Base-by-base conservation (phyloP, 2,329 filamentous ascomycete species). In the Colletotrichum noveboracense region DNA sequence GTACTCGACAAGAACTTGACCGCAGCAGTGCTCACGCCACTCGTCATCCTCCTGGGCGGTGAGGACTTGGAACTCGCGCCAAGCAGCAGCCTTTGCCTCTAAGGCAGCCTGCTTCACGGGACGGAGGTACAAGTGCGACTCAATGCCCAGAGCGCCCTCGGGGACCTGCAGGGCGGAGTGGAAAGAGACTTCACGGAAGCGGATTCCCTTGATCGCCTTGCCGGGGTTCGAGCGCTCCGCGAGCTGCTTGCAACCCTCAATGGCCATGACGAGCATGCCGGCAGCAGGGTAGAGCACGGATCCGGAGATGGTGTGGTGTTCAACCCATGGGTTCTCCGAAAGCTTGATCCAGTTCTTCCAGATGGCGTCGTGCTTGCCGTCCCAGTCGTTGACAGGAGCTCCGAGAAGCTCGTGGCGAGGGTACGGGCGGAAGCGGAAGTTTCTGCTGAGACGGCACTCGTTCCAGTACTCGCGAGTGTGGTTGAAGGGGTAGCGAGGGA, bases 251-350 rank as follows among this genome's bases (percentile, higher is more conserved):
- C 43, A 52, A 7, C 43, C 43, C 43, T 52, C 43, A 21, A 52
- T 52, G 10, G 43, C 43, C 43, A 52, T 52, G 6, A 52, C 43
- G 43, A 52, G 43, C 43, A 52, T 52, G 2, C 43, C 82, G 10
- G 80, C 79, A 4, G 74, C 80, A 14, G 82, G 83, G 70, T 82
- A 83, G 6, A 85, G 58, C 8, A 81, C 78, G 8, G 78, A 71
- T 8, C 79, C 78, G n/a, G 78, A 58, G 32, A 85, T 78, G 13
- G 77, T 77, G 76, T 85, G 83, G 43, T 84, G 77, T 66, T 79
- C 76, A 5, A 85, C 65, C 84, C 84, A 85, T 1, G 82, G 80
- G 14, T 80, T 78, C 70, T 85, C 81, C 4, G 66, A 76, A 2
- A 79, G 14, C 4, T 78, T 75, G 13, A 80, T 74, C 34, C 67